Evolutionary conservation across 106 monocot genomes (phyloP), one percentile per base, ranked within the genome.

Genomic region (Dioscorea dumetorum): DNA sequence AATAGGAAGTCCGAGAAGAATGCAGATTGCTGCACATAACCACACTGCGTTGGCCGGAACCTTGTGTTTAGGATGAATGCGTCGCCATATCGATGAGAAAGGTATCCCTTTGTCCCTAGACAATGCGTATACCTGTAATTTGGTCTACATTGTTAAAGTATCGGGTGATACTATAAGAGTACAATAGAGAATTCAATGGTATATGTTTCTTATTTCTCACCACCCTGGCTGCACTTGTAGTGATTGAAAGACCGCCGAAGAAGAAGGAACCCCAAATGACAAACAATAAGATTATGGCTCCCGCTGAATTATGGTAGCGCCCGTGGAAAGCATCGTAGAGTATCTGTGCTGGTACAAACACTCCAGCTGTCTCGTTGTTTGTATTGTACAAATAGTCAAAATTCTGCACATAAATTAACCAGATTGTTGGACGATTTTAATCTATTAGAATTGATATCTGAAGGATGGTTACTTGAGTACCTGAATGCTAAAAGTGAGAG

Each of bases 401-500:
- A 58, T 88, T 70, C 87, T 87, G 79, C 74, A 68, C 4, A 31
- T 52, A 64, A 51, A 4, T 28, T 28, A 28, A 51, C 58, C 15
- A 63, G 33, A 9, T 12, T 14, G 15, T 12, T 56, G n/a, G 63
- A 33, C 17, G 2, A 16, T 33, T 35, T 32, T 22, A 31, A 23
- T 56, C 15, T 1, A 5, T 8, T 18, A 63, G 33, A 63, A 33
- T 63, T 33, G 6, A 63, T 18, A 33, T 13, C 15, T 28, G 60
- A 63, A 63, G 34, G 5, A 19, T 28, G 6, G 11, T 13, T 63
- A 8, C 8, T 13, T 15, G n/a, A n/a, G 7, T 52, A 90, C 87
- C 91, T 88, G 91, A 62, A 92, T 91, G 85, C 91, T 91, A 68
- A 91, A 91, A 68, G 87, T 91, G 50, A 91, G 80, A 54, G 91